Percentiles rank a stretch among this genome's conserved stretches.
phyloP scores from a whole-genome alignment of 1,284 basidiomycete genomes.

The Microstroma glucosiphilum region DNA sequence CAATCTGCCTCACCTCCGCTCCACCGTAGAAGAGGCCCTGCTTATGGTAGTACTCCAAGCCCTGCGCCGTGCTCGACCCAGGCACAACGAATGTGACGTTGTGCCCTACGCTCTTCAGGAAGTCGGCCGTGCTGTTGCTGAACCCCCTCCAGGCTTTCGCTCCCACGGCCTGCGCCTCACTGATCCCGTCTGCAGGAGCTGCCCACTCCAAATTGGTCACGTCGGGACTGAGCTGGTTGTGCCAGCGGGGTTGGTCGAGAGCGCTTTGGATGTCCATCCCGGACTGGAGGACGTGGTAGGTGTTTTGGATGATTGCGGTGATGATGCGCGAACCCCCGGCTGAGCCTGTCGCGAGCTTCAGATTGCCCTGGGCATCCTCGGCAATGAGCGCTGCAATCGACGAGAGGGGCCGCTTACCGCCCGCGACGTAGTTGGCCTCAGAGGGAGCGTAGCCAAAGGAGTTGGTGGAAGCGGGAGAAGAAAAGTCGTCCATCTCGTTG shows the following conservation, averaged over 20 bases:
- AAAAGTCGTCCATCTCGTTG: slow-evolving; percentile 53
- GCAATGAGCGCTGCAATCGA: slow-evolving; percentile 52
- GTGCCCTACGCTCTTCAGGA: slow-evolving; percentile 44
- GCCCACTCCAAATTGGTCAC: slow-evolving; percentile 49
- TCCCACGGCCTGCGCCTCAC: not conserved
- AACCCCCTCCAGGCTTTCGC: slow-evolving; percentile 40
- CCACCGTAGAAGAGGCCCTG: slow-evolving; percentile 29
- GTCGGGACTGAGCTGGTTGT: slow-evolving; percentile 51
- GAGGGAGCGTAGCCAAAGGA: slow-evolving; percentile 48
- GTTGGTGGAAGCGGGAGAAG: slow-evolving; percentile 47
- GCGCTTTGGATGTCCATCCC: slow-evolving; percentile 31
- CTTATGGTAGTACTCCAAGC: slow-evolving; percentile 24
- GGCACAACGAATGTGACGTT: slow-evolving; percentile 41
- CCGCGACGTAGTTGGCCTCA: slow-evolving; percentile 50
- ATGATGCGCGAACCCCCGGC: slow-evolving; percentile 54
- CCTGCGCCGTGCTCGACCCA: slow-evolving; percentile 36
- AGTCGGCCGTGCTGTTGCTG: slow-evolving; percentile 49
- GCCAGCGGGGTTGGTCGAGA: slow-evolving; percentile 51
- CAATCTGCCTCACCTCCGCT: slow-evolving; percentile 36
- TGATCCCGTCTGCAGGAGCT: slow-evolving; percentile 10
- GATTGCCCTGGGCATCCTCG: slow-evolving; percentile 46
- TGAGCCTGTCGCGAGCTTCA: slow-evolving; percentile 50
- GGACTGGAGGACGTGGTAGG: slow-evolving; percentile 33
- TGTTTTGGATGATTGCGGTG: slow-evolving; percentile 52
- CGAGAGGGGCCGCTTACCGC: slow-evolving; percentile 52